Evolutionary conservation across 2,329 filamentous ascomycete species (phyloP).

Genomic region (Periconia digitata): DNA sequence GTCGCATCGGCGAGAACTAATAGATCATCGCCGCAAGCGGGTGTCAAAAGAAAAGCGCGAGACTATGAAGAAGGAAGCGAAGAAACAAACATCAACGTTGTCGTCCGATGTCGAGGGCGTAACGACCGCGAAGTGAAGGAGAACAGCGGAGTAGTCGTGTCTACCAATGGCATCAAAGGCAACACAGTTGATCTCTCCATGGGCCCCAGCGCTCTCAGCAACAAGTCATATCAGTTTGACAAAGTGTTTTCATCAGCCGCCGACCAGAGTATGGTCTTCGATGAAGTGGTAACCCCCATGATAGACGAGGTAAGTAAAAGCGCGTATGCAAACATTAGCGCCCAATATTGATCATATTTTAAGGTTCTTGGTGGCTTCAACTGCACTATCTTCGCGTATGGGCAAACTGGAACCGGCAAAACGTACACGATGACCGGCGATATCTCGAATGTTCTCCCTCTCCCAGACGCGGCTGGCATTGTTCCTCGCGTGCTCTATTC

Average conservation of each 20-base stretch:
- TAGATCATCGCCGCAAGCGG: slow-evolving; percentile 55
- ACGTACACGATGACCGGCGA: slow-evolving; percentile 99
- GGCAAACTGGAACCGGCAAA: slow-evolving; percentile 96
- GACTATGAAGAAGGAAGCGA: slow-evolving; percentile 75
- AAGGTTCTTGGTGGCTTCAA: slow-evolving; percentile 94
- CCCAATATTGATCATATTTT: not conserved
- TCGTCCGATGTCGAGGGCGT: slow-evolving; percentile 89
- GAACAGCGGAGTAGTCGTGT: slow-evolving; percentile 91
- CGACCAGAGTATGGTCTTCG: slow-evolving; percentile 90
- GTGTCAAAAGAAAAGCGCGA: slow-evolving; percentile 81
- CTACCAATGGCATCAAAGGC: slow-evolving; percentile 84
- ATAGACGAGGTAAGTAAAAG: slow-evolving; percentile 73
- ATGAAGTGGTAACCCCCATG: slow-evolving; percentile 92
- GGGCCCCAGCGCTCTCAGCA: slow-evolving; percentile 88
- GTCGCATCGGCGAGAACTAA: slow-evolving; percentile 57
- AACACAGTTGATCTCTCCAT: slow-evolving; percentile 84
- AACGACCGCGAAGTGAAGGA: slow-evolving; percentile 91
- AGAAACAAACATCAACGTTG: slow-evolving; percentile 97
- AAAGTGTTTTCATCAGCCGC: slow-evolving; percentile 95
- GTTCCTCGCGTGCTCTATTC: slow-evolving; percentile 88
- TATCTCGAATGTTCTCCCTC: slow-evolving; percentile 85
- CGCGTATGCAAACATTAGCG: slow-evolving; percentile 8
- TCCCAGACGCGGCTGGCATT: slow-evolving; percentile 91
- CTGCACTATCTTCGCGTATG: slow-evolving; percentile 98
- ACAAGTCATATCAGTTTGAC: slow-evolving; percentile 96